These are phyloP conservation scores for Dactylellina cionopaga DNA, from an alignment of 2,329 filamentous ascomycete species.

Conservation along the genomic window DNA sequence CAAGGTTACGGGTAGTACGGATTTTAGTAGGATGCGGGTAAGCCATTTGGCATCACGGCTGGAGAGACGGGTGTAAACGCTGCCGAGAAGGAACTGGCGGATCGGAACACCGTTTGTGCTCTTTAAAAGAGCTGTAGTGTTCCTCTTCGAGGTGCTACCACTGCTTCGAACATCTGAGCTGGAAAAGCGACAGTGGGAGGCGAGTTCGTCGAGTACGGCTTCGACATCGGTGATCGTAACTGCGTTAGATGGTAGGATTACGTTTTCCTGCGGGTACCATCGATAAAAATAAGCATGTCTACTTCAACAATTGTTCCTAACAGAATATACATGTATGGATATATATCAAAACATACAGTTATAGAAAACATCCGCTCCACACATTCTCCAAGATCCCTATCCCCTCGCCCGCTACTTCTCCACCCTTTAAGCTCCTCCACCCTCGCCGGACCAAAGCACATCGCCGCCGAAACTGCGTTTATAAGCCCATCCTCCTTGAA, in stretches of 20 bases:
- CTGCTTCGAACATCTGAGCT: slow-evolving; percentile 38
- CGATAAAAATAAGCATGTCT: background rate
- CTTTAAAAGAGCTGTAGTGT: background rate
- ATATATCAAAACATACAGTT: slow-evolving; percentile 27
- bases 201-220: slow-evolving; percentile 53
- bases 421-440: slow-evolving; percentile 52
- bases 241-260: slow-evolving; percentile 24
- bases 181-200: slow-evolving; percentile 54
- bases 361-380: slow-evolving; percentile 54
- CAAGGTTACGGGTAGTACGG: slow-evolving; percentile 48
- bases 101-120: slow-evolving; percentile 10
- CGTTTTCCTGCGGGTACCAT: slow-evolving; percentile 44
- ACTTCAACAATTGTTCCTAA: background rate
- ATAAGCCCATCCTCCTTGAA: slow-evolving; percentile 54
- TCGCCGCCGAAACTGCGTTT: slow-evolving; percentile 51
- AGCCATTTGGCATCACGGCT: slow-evolving; percentile 56
- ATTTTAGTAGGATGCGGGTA: slow-evolving; percentile 55
- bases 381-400: slow-evolving; percentile 53
- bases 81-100: slow-evolving; percentile 46
- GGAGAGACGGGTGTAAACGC: slow-evolving; percentile 53
- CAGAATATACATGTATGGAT: background rate
- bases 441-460: slow-evolving; percentile 52
- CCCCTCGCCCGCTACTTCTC: slow-evolving; percentile 50
- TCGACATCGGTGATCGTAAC: slow-evolving; percentile 55
- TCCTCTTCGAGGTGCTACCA: background rate